Base-by-base conservation (phyloP, 169 alveolate genomes). In the Plasmodium inui region DNA sequence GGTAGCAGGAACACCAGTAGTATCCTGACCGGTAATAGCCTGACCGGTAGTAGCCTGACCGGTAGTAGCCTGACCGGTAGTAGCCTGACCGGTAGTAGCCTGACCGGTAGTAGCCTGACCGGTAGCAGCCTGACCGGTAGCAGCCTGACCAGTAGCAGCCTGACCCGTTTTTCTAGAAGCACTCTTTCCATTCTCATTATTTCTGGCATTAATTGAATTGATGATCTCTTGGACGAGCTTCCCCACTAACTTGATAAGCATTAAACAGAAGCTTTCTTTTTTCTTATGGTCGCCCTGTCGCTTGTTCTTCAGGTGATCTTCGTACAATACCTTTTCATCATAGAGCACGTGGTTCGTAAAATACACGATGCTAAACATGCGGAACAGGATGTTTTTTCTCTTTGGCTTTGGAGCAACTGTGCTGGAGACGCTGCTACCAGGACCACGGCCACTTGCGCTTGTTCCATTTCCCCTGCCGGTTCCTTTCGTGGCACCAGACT, bases 311-410 rank as follows among this genome's bases (percentile, higher is more conserved):
- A 72, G 50, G 30, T 46, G 26, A 70, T 53, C 46, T 10, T 86
- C 86, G 22, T 86, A 86, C 41, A 86, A 67, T 17, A 78, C 34
- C 1, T 86, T 32, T 67, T 86, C 88, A 53, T 78, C 72, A 76
- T 73, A 37, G 17, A 86, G 70, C 26, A 86, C 93, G 67, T 86
- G 93, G 0, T 74, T 86, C 41, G 74, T 73, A 53, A 74, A 1
- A 28, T 46, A 86, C n/a, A 78, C 41, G 19, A 74, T 86, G 30
- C n/a, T 34, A 67, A 86, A 55, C 2, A 86, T 73, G 14, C 55
- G 32, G n/a, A 34, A 86, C 41, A 74, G 39, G 80, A 55, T n/a
- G 37, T 46, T 74, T 86, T 46, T 74, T 86, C 32, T 86, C 67
- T 34, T 53, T 34, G 37, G 5, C 37, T 34, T 78, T 1, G 14